A percentile compares a stretch with the other conserved stretches of the same genome.
phyloP scores from a whole-genome alignment of 805 yeast genomes.

The baker's yeast (Saccharomyces cerevisiae) region DNA sequence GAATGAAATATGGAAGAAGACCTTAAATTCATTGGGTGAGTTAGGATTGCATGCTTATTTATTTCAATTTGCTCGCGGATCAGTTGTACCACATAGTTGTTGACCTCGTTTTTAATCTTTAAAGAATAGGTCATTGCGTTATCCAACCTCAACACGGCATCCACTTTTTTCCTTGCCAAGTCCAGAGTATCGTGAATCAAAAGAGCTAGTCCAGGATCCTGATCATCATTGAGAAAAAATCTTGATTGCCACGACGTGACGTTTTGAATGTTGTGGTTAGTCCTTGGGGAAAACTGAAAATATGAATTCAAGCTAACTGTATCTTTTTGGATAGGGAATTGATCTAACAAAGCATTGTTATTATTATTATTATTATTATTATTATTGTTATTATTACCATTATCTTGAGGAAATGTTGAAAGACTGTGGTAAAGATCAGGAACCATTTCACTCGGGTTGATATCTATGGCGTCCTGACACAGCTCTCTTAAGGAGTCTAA shows the following conservation, averaged over 20 bases:
- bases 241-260: conserved; percentile 30
- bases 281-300: conserved; percentile 48
- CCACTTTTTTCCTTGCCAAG: conserved; percentile 56
- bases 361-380: neutral
- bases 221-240: conserved; percentile 8
- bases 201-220: conserved; percentile 53
- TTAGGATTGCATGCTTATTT: conserved; percentile 5
- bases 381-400: neutral
- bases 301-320: neutral
- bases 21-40: conserved; percentile 6
- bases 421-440: conserved; percentile 8
- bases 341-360: neutral
- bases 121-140: conserved; percentile 69
- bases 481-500: conserved; percentile 37
- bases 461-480: conserved; percentile 64
- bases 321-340: neutral
- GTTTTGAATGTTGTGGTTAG: conserved; percentile 45
- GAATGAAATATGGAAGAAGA: neutral
- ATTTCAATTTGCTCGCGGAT: conserved; percentile 56
- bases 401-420: neutral
- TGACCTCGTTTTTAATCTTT: conserved; percentile 71
- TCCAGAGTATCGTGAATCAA: conserved; percentile 61
- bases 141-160: conserved; percentile 59
- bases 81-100: conserved; percentile 51
- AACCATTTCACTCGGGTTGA: conserved; percentile 60